A percentile compares a stretch with the other conserved stretches of the same genome.
These are phyloP conservation scores for Colletotrichum sp. DNA, from an alignment of 2,329 filamentous ascomycete species.

Conservation along the genomic window DNA sequence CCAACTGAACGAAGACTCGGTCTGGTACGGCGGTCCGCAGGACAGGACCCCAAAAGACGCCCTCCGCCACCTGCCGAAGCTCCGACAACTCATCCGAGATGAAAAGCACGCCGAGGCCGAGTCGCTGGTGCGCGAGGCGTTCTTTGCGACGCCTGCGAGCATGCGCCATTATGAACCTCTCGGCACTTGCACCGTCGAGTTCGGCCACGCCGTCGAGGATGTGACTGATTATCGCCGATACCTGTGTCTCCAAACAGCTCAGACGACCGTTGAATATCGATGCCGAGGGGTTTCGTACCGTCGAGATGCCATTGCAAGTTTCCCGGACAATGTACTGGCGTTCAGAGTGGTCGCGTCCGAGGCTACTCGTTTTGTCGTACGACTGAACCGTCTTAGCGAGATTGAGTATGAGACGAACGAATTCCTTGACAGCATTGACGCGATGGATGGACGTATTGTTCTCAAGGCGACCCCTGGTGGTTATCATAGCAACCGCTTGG, in stretches of 20 bases:
- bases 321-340: slow-evolving; percentile 27
- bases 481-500: slow-evolving; percentile 34
- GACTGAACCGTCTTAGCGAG: slow-evolving; percentile 43
- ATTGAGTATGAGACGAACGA: slow-evolving; percentile 48
- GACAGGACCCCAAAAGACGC: slow-evolving; percentile 42
- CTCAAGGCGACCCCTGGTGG: slow-evolving; percentile 44
- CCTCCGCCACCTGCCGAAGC: slow-evolving; percentile 33
- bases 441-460: slow-evolving; percentile 30
- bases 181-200: slow-evolving; percentile 41
- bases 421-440: slow-evolving; percentile 41
- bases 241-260: slow-evolving; percentile 19
- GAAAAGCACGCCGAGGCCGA: slow-evolving; percentile 29
- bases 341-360: slow-evolving; percentile 24
- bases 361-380: slow-evolving; percentile 26
- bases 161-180: slow-evolving; percentile 53
- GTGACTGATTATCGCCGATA: slow-evolving; percentile 19
- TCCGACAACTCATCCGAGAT: slow-evolving; percentile 41
- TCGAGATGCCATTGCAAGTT: slow-evolving; percentile 28
- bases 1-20: slow-evolving; percentile 51
- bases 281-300: slow-evolving; percentile 22
- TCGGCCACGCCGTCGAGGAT: slow-evolving; percentile 33
- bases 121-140: slow-evolving; percentile 31
- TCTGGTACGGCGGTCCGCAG: slow-evolving; percentile 46
- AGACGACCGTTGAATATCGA: slow-evolving; percentile 12
- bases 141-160: slow-evolving; percentile 49